phyloP scores from a whole-genome alignment of 257 asterid species.

The Solanum boliviense region DNA sequence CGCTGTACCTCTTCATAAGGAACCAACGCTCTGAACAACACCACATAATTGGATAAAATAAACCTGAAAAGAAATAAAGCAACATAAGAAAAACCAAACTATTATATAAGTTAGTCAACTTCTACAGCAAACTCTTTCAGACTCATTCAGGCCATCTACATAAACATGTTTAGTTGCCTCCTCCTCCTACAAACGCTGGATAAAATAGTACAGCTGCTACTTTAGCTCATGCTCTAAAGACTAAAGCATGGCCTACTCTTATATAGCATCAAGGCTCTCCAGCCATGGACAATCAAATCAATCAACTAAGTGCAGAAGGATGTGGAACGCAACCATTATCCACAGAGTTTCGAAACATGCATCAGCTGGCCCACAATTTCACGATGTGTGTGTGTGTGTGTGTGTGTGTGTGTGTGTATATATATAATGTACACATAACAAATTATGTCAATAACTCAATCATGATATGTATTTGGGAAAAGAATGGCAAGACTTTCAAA shows the following conservation, averaged over 20 bases:
- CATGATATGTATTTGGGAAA: not conserved
- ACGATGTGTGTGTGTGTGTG: no score
- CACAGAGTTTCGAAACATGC: not conserved
- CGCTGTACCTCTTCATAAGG: slow-evolving; percentile 76
- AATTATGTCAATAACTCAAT: not conserved
- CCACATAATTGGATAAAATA: slow-evolving; percentile 77
- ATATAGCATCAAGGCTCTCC: not conserved
- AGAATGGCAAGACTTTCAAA: not conserved
- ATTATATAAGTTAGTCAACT: not conserved
- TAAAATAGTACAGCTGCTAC: not conserved
- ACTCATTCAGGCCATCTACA: not conserved
- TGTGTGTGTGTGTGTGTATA: not conserved
- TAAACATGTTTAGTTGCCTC: not conserved
- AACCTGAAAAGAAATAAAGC: slow-evolving; percentile 49
- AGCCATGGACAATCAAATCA: not conserved
- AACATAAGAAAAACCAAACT: not conserved
- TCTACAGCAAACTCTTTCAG: not conserved
- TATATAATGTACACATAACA: not conserved
- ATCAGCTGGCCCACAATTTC: not conserved
- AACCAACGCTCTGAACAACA: slow-evolving; percentile 75
- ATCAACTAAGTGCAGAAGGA: not conserved
- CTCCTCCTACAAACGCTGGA: not conserved
- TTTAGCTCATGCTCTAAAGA: not conserved
- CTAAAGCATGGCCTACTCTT: not conserved
- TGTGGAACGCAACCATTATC: not conserved